Conservation (phyloP, 208 protist species). For the Crithidia brevicula region DNA sequence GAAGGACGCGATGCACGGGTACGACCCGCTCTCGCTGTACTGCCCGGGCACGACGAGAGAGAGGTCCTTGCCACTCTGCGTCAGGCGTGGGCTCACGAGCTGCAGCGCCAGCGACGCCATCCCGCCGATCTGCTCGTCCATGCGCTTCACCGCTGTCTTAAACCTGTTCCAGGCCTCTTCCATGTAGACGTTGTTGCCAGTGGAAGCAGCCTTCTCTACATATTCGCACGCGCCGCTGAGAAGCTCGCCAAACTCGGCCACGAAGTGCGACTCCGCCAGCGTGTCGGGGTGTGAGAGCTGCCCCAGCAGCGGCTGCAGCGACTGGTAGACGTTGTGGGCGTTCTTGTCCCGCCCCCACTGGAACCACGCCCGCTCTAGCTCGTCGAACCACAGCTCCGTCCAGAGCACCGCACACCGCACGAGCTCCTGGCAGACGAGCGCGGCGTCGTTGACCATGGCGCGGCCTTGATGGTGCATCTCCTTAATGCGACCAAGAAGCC, state of each 20-base stretch:
- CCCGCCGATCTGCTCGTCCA: slow-evolving; percentile 96
- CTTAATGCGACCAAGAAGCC: slow-evolving; percentile 76
- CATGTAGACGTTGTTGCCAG: slow-evolving; percentile 88
- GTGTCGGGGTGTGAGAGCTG: slow-evolving; percentile 94
- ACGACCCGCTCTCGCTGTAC: slow-evolving; percentile 86
- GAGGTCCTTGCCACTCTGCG: slow-evolving; percentile 93
- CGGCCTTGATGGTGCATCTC: slow-evolving; percentile 87
- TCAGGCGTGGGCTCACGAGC: slow-evolving; percentile 90
- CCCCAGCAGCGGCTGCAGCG: slow-evolving; percentile 95
- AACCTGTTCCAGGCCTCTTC: slow-evolving; percentile 97
- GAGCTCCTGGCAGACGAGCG: slow-evolving; percentile 97
- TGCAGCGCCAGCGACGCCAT: slow-evolving; percentile 97
- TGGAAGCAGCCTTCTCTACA: slow-evolving; percentile 84
- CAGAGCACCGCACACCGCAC: slow-evolving; percentile 99
- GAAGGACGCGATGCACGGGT: slow-evolving; percentile 83
- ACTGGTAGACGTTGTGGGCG: slow-evolving; percentile 91
- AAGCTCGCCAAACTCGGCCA: slow-evolving; percentile 73
- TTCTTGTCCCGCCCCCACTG: slow-evolving; percentile 97
- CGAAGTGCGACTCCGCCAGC: slow-evolving; percentile 96
- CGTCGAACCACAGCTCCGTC: slow-evolving; percentile 95
- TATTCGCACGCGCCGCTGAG: slow-evolving; percentile 64
- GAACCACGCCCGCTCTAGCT: slow-evolving; percentile 95
- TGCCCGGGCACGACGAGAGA: slow-evolving; percentile 98
- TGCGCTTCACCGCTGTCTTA: slow-evolving; percentile 95
- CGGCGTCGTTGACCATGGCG: slow-evolving; percentile 94